Conservation (phyloP, 345 rosid genomes). For the Lepidium didymum region DNA sequence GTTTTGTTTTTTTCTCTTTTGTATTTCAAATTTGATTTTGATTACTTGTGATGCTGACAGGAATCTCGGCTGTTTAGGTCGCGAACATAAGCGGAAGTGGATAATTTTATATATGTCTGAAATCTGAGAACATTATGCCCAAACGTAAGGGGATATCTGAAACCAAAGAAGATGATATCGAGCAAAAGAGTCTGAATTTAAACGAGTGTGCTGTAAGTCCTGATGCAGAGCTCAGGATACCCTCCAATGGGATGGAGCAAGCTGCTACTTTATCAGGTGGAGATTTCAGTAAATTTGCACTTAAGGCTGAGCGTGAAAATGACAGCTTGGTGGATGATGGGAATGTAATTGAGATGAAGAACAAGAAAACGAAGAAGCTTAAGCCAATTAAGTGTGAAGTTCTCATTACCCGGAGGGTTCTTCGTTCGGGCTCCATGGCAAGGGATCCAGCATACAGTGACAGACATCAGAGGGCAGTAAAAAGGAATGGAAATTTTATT, state of each 20-base stretch:
- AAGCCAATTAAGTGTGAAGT: conserved; percentile 7
- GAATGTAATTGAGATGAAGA: conserved; percentile 24
- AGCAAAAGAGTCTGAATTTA: conserved; percentile 7
- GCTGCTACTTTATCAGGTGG: not conserved
- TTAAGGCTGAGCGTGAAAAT: not conserved
- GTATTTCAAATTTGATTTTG: not conserved
- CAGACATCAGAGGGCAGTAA: not conserved
- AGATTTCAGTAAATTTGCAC: conserved; percentile 11
- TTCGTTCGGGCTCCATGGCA: conserved; percentile 38
- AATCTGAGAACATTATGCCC: conserved; percentile 21
- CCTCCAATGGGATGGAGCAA: not conserved
- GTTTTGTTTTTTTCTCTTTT: not conserved
- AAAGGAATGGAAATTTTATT: not conserved
- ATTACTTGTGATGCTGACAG: not conserved
- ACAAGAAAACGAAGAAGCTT: conserved; percentile 17
- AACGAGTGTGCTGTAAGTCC: conserved; percentile 14
- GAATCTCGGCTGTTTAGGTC: not conserved
- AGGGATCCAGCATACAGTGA: not conserved
- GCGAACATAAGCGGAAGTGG: not conserved
- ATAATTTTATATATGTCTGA: conserved; percentile 18
- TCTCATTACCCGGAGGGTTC: conserved; percentile 34
- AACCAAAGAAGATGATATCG: conserved; percentile 7
- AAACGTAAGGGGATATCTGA: not conserved
- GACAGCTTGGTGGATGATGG: not conserved
- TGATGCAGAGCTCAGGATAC: not conserved